A percentile compares a stretch with the other conserved stretches of the same genome.
Evolutionary conservation across 2,329 filamentous ascomycete genomes (phyloP).

Genomic region (Pseudogymnoascus sp.): DNA sequence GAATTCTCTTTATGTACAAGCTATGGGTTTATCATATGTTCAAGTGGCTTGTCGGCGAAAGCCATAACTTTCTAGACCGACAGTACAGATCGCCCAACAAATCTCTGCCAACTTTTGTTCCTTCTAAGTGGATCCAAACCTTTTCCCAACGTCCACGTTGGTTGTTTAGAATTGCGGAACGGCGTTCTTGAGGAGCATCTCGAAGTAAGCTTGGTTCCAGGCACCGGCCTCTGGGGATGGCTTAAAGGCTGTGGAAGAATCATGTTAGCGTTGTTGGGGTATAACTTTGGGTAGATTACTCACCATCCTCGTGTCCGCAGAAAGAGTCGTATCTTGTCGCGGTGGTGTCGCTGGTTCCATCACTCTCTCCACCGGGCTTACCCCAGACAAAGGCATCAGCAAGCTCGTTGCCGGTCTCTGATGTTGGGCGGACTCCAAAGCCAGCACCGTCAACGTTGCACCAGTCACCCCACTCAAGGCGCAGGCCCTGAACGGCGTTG

Average conservation of each 20-base stretch:
- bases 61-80: background rate
- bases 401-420: slow-evolving; percentile 19
- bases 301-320: slow-evolving; percentile 39
- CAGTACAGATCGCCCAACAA: background rate
- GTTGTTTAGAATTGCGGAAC: slow-evolving; percentile 16
- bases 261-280: background rate
- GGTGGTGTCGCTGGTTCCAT: slow-evolving; percentile 22
- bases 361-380: slow-evolving; percentile 29
- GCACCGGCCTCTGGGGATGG: slow-evolving; percentile 35
- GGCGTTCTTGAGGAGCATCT: slow-evolving; percentile 36
- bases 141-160: slow-evolving; percentile 2
- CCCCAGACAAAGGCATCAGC: slow-evolving; percentile 29
- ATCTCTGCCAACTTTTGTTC: slow-evolving; percentile 7
- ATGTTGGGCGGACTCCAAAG: slow-evolving; percentile 27
- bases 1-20: slow-evolving; percentile 8
- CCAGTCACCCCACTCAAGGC: slow-evolving; percentile 39
- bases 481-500: slow-evolving; percentile 36
- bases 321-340: slow-evolving; percentile 40
- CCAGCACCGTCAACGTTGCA: slow-evolving; percentile 31
- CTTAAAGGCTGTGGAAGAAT: slow-evolving; percentile 25
- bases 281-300: slow-evolving; percentile 45
- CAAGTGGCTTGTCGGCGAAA: slow-evolving; percentile 1
- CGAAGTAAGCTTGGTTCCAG: slow-evolving; percentile 39
- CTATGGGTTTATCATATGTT: slow-evolving; percentile 8
- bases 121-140: slow-evolving; percentile 3